These are phyloP conservation scores for Aspergillus hiratsukae DNA, from an alignment of 2,329 filamentous ascomycete species.

Conservation along the genomic window DNA sequence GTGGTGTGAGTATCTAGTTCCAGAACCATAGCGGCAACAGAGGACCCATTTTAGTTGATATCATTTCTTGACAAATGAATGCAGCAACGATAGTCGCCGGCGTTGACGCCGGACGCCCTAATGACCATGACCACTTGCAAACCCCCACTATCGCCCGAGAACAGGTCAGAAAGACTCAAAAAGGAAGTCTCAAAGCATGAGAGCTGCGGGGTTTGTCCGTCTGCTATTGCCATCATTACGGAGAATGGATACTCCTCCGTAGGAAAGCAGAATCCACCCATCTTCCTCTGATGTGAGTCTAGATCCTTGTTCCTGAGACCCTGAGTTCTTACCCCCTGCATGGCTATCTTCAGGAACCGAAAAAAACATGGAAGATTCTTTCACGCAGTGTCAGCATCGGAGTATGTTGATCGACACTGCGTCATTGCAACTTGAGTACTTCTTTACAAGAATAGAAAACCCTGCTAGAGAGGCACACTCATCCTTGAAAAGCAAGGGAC, in stretches of 20 bases:
- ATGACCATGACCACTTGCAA: neutral
- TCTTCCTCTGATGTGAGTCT: neutral
- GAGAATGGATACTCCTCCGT: too few relatives aligned
- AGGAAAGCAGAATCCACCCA: neutral
- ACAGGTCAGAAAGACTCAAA: neutral
- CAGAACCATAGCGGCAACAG: neutral
- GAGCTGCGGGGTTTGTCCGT: neutral
- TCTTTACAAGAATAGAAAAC: neutral
- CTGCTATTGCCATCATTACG: too few relatives aligned
- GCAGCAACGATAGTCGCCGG: neutral
- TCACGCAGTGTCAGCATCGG: neutral
- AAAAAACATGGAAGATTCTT: neutral
- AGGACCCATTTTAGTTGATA: neutral
- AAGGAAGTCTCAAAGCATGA: neutral
- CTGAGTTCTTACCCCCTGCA: neutral
- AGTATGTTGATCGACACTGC: neutral
- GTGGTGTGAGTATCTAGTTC: neutral
- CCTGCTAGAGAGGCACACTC: too few relatives aligned
- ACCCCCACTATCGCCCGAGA: neutral
- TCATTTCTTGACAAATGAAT: neutral
- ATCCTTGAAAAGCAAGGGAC: neutral
- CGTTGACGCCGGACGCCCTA: neutral
- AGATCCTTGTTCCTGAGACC: neutral
- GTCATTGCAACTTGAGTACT: neutral
- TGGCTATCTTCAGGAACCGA: neutral